Evolutionary conservation across 768 basidiomycete species (phyloP), one percentile per base, ranked within the genome.

Genomic region (Leccinum uliginosum): DNA sequence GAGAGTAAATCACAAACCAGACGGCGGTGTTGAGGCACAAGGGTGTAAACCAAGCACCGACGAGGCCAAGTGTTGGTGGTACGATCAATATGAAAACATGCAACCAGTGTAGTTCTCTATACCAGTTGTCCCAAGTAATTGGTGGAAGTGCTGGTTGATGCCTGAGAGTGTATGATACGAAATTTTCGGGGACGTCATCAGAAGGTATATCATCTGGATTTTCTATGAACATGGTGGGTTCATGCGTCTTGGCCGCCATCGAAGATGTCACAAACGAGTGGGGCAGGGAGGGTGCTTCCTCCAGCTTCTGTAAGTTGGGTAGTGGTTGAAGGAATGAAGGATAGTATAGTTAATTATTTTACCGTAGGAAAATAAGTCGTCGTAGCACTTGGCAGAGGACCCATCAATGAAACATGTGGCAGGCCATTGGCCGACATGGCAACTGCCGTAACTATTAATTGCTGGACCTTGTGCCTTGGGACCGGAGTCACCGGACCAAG

Each of bases 1-100:
- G 83, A 72, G 85, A 85, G 74, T 86, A 57, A 29, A 57, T 15
- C 10, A 19, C 35, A 47, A 24, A 43, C 58, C 58, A 59, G 45
- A 57, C 43, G 3, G 12, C 27, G 5, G 58, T 59, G 11, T 40
- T 49, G 11, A 4, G 3, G 14, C 3, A 29, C 26, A 59, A 4
- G n/a, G 58, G 58, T 26, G 58, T 59, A 27, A 52, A 2, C 12
- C 35, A 49, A 23, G 50, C 29, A 26, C 55, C 55, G 5, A 57
- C 19, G 35, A 52, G 0, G 23, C 55, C 55, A 49, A 59, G 34
- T 17, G 38, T 48, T 19, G 58, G 58, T 19, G 30, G 55, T 34
- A 57, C 55, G 38, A 27, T 0, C 15, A 59, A 29, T n/a, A 59
- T 52, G 29, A 57, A 57, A 19, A 52, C 55, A 9, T 57, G 55